Base-by-base conservation (phyloP, 2,329 filamentous ascomycete genomes). In the Diaporthe aspalathi region DNA sequence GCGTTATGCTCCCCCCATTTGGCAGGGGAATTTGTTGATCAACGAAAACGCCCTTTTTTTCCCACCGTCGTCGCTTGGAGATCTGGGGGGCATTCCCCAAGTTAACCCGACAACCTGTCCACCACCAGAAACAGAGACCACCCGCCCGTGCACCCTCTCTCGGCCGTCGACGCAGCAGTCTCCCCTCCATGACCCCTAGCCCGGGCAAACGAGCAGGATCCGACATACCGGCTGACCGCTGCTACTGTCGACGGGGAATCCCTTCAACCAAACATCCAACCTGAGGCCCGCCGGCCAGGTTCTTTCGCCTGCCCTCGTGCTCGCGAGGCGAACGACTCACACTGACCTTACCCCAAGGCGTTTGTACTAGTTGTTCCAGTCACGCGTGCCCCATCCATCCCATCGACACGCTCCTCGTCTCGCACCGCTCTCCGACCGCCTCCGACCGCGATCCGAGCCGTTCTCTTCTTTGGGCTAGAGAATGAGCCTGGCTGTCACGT, bases 401-500 rank as follows among this genome's bases (percentile, higher is more conserved):
- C 32, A 16, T 8, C 47, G 52, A 57, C 32, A 43, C 47, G 32
- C 17, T 63, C 50, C 52, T 63, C 24, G 11, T 50, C 8, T 22
- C 24, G 27, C 32, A 50, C 29, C 35, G 27, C 24, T 20, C 17
- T 17, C 43, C 47, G 57, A 66, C 63, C 35, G 35, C 45, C 62
- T 29, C n/a, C 53, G 40, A 43, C 70, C 52, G 24, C 66, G 50
- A 50, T 7, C 67, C 50, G 53, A 71, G 50, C 43, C 69, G 40
- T n/a, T 43, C 47, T 43, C 47, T 53, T 67, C 6, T 43, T 69
- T 60, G 69, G 53, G 43, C 60, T 49, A 49, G 67, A 73, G 70
- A 67, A 73, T 73, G 72, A 72, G 72, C 62, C 56, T 72, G 72
- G 63, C 65, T 52, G 29, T 68, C 17, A 29, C 63, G 20, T 52